Evolutionary conservation across 1,284 basidiomycete species (phyloP), one percentile per base, ranked within the genome.

Genomic region (Leccinum subfulvum): DNA sequence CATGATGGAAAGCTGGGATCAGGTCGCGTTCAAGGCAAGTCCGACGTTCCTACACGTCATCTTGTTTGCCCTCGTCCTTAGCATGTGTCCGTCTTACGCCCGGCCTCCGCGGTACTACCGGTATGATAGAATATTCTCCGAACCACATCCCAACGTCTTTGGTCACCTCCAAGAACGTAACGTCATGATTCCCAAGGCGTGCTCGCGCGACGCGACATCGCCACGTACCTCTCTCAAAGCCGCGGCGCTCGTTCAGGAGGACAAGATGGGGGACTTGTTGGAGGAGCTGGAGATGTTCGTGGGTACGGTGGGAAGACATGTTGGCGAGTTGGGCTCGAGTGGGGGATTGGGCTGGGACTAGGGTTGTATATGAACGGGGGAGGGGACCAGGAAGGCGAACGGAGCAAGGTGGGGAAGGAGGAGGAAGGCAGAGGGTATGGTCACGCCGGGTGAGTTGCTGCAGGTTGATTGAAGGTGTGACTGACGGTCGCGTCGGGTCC

Each of bases 121-220:
- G 7, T 4, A 49, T 23, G 4, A 56, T 64, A 91, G 90, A 76
- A 80, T 21, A 84, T 89, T 65, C 78, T 92, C 52, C 82, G 86
- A 63, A 78, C 84, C 33, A 82, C 89, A 7, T 83, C 84, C 53
- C 86, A 88, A 67, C 80, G 82, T 55, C 78, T 92, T 54, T n/a
- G 87, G 86, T 21, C 88, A 90, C 68, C 72, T 90, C 21, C 87
- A 89, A 68, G 84, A 87, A 67, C 85, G 82, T 70, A n/a, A n/a
- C n/a, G n/a, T n/a, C 83, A 86, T 65, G 88, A 91, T 66, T 84
- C 87, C 1, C 80, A 85, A 69, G 81, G 81, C 3, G 81, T 80
- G 52, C 83, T 89, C 51, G 84, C 81, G 14, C 81, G 87, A 65
- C 80, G 79, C 65, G 89, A 91, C 71, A 86, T 92, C 60, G 84